Base-by-base conservation (phyloP, 1,284 basidiomycete genomes). In the Trametes polyzona region DNA sequence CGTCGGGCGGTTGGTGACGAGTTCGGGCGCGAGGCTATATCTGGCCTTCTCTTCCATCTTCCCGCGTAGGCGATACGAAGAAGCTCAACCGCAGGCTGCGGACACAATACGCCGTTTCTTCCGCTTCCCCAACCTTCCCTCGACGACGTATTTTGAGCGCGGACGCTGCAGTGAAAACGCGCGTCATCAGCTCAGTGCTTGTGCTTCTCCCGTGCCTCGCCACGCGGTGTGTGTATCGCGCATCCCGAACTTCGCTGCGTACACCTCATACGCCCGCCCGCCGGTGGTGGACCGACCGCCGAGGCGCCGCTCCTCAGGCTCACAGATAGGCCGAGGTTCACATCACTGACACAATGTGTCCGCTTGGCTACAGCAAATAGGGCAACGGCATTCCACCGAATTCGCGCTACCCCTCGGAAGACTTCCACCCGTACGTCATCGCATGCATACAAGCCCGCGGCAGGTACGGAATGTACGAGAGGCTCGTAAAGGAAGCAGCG, bases 301-400 rank as follows among this genome's bases (percentile, higher is more conserved):
- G 33, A 35, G 11, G 16, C 19, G 23, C n/a, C 26, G n/a, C n/a
- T n/a, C n/a, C n/a, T n/a, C n/a, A n/a, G n/a, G n/a, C 43, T 14
- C 46, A n/a, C 16, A 26, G 12, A 36, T 48, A 19, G 8, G 21
- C 53, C 53, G 46, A 23, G 3, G 46, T 37, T 55, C 53, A 24
- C 53, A 48, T 46, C 24, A 12, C 29, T 41, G 52, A 55, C 46
- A 48, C 40, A 40, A 30, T 55, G 40, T 55, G 53, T 55, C 53
- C 53, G 46, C 37, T 55, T 55, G 37, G 53, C 53, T 55, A 43
- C 40, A 43, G 9, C 21, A 26, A 21, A 46, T 36, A 47, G 35
- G 14, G 36, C 33, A 36, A 26, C 36, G 24, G 24, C 11, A 29
- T 47, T 46, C 42, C 14, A 36, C 9, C n/a, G 44, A 36, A 33